Evolutionary conservation across 2,329 filamentous ascomycete genomes (phyloP), one percentile per base, ranked within the genome.

Genomic region (Fusarium miscanthi): DNA sequence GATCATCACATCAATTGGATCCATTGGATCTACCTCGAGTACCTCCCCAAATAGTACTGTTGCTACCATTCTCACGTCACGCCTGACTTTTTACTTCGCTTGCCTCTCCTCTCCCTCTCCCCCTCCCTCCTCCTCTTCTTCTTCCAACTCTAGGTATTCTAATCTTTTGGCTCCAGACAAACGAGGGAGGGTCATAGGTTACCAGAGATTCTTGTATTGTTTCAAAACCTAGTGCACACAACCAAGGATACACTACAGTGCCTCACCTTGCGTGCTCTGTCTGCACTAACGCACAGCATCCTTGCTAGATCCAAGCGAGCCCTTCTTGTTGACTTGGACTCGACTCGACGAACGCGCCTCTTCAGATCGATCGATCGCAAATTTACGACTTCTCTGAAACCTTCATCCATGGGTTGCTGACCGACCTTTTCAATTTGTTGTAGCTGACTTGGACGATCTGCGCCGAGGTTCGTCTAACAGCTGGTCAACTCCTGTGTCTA

Each of bases 371-470:
- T 66, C 70, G 70, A 70, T 63, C 65, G 65, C 64, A 58, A 58
- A 48, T 48, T 49, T 53, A 66, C 63, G 38, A 45, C 42, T 60
- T 61, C 45, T 54, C 38, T 41, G 33, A 31, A 69, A 35, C 43
- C 58, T 38, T 54, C 51, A 65, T 62, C 59, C 70, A 78, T 78
- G 76, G 52, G 67, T 76, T 75, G 76, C 67, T 78, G 59, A 78
- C 76, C 68, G 46, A 38, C 48, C 37, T 65, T 38, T 61, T 38
- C 59, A 67, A 63, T 48, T 63, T 72, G 63, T 69, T 69, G 69
- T 74, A 72, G 74, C 66, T 74, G 63, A 74, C 66, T 65, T 69
- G 67, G 69, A 72, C 69, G 67, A 59, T 62, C 64, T 66, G 66
- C 62, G 65, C 73, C 57, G 41, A 69, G 67, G 46, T 65, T 70